Base-by-base conservation (phyloP, 139 green algal genomes). In the Coccomyxa sp. region DNA sequence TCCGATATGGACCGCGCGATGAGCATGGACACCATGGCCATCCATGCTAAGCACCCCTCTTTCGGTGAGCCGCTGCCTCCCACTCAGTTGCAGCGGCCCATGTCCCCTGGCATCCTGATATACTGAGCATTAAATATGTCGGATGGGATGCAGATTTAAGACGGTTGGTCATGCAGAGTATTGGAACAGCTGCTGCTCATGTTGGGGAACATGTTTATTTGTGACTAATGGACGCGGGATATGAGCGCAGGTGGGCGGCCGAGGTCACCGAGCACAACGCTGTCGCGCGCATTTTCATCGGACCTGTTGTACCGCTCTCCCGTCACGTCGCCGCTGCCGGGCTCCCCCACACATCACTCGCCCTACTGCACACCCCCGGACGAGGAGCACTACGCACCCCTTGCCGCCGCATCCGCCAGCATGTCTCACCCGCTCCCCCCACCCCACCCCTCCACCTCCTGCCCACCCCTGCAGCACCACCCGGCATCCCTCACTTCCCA, bases 241-340 rank as follows among this genome's bases (percentile, higher is more conserved):
- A 51, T 51, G 38, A 51, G 4, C 21, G 63, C 63, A 71, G 63
- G 63, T 18, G 27, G 17, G 16, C 76, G 76, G 30, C 76, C 76
- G 0, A 58, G 30, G 16, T 80, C 76, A n/a, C 76, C 76, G 23
- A 80, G 76, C 76, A 80, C 76, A 9, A 80, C 76, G 31, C 76
- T 80, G 76, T 57, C 76, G 0, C 76, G 31, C 7, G 30, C 31
- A 17, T 80, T 60, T 32, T 63, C 31, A 9, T 63, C 30, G 1
- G 76, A 80, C 76, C 17, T 60, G 30, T 31, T 80, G 76, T 80
- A 25, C 76, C 76, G 76, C 76, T 80, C 30, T 14, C 76, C 30
- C 13, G 14, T 25, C 30, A 58, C 30, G 31, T 80, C 30, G 30
- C 30, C 76, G 31, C 71, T 38, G 27, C 27, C 71, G 27, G 71